Evolutionary conservation across 495 filamentous ascomycete genomes (phyloP).

Genomic region (Lepidopterella palustris): DNA sequence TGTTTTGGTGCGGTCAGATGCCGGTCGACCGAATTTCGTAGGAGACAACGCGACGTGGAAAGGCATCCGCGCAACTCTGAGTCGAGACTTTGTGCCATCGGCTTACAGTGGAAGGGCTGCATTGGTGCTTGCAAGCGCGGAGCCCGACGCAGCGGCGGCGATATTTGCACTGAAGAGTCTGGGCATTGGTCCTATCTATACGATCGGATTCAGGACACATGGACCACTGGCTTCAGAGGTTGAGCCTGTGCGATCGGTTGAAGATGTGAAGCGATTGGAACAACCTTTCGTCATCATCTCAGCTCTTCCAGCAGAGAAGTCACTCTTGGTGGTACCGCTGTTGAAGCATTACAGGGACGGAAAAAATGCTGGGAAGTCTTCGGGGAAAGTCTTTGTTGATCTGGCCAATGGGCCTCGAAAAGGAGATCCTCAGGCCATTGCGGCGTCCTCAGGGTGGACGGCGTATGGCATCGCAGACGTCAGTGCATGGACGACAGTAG

Average conservation of each 20-base stretch:
- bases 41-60: slow-evolving; percentile 81
- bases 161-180: slow-evolving; percentile 71
- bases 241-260: slow-evolving; percentile 75
- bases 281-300: slow-evolving; percentile 77
- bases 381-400: slow-evolving; percentile 74
- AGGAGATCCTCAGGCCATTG: slow-evolving; percentile 60
- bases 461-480: slow-evolving; percentile 74
- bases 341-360: slow-evolving; percentile 53
- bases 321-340: slow-evolving; percentile 69
- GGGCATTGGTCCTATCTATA: slow-evolving; percentile 72
- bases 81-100: slow-evolving; percentile 71
- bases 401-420: slow-evolving; percentile 63
- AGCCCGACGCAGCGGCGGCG: slow-evolving; percentile 64
- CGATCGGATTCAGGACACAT: slow-evolving; percentile 70
- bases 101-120: slow-evolving; percentile 70
- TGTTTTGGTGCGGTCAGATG: slow-evolving; percentile 52
- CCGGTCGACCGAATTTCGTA: slow-evolving; percentile 43
- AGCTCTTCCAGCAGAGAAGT: slow-evolving; percentile 69
- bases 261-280: slow-evolving; percentile 65
- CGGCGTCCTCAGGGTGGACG: slow-evolving; percentile 65
- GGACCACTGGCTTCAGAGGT: slow-evolving; percentile 55
- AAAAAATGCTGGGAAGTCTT: slow-evolving; percentile 35
- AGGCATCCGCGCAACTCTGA: slow-evolving; percentile 71
- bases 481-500: slow-evolving; percentile 73
- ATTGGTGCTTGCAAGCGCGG: slow-evolving; percentile 59